Conservation (phyloP, 805 yeast genomes). For the Cyberlindnera misumaiensis region DNA sequence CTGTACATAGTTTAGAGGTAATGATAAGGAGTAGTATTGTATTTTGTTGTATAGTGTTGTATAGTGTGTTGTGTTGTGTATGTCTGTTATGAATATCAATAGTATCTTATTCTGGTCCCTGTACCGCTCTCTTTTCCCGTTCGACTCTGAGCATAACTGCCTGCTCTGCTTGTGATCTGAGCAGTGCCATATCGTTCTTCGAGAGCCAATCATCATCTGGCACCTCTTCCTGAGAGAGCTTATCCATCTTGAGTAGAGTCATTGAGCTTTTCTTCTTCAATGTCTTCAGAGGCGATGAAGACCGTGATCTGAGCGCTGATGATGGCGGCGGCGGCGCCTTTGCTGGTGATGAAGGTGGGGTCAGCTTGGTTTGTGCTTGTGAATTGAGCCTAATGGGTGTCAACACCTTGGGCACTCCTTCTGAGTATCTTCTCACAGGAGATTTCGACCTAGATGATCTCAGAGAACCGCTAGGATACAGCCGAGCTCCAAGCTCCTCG, state of each 20-base stretch:
- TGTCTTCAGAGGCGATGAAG: slow-evolving; percentile 19
- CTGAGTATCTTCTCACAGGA: slow-evolving; percentile 14
- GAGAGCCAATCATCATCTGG: slow-evolving; percentile 9
- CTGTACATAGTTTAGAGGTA: neutral
- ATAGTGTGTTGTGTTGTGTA: neutral
- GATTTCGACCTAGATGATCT: slow-evolving; percentile 18
- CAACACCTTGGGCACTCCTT: slow-evolving; percentile 1
- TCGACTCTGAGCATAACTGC: slow-evolving; percentile 23
- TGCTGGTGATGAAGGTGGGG: slow-evolving; percentile 9
- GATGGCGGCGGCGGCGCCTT: slow-evolving; percentile 1
- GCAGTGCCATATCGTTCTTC: slow-evolving; percentile 13
- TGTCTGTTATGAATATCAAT: neutral
- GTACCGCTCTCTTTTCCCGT: slow-evolving; percentile 16
- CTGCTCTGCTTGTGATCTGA: slow-evolving; percentile 19
- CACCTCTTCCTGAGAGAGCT: slow-evolving; percentile 6
- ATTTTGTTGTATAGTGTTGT: neutral
- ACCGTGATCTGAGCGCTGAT: slow-evolving; percentile 18
- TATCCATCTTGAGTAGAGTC: slow-evolving; percentile 23
- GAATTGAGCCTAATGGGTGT: slow-evolving; percentile 14
- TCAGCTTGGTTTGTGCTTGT: slow-evolving; percentile 2
- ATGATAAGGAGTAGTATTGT: neutral
- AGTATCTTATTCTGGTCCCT: neutral
- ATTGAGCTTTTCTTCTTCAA: slow-evolving; percentile 23
- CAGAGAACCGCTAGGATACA: slow-evolving; percentile 14
- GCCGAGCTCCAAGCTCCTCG: slow-evolving; percentile 12